Conservation (phyloP, 2,329 filamentous ascomycete species). For the Sporothrix phasma region DNA sequence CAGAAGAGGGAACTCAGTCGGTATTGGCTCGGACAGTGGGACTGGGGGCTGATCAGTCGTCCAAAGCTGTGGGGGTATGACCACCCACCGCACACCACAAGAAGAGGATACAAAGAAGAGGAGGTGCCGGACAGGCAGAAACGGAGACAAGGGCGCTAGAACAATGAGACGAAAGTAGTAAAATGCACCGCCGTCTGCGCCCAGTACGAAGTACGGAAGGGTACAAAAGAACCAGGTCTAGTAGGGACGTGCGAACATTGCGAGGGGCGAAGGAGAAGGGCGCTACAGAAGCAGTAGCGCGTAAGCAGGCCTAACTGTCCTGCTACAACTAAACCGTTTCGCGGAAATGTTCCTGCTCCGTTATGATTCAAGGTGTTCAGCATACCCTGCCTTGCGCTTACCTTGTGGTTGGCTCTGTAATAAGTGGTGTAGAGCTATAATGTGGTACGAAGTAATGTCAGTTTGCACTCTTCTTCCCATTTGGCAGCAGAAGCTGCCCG, state of each 20-base stretch:
- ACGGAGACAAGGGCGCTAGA: not conserved
- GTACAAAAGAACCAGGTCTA: not conserved
- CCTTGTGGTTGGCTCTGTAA: not conserved
- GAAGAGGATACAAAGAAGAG: not conserved
- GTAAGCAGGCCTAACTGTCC: not conserved
- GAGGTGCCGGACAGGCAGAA: not conserved
- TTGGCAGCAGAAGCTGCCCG: too few species aligned
- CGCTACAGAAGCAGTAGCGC: not conserved
- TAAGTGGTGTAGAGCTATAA: too few species aligned
- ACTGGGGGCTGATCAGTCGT: constrained; percentile 4
- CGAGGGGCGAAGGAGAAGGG: constrained; percentile 6
- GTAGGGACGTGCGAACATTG: too few species aligned
- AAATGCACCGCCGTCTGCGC: not conserved
- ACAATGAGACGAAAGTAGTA: not conserved
- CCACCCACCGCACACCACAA: not conserved
- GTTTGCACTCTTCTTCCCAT: too few species aligned
- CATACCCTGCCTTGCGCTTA: not conserved
- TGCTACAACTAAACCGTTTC: not conserved
- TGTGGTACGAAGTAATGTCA: too few species aligned
- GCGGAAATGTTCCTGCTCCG: not conserved
- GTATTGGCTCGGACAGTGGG: constrained; percentile 2
- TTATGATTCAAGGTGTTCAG: not conserved
- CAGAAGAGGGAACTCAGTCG: not conserved
- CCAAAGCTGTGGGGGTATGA: constrained; percentile 4
- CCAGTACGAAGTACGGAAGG: too few species aligned